phyloP scores from a whole-genome alignment of 805 yeast genomes.

The Yamadazyma paraphyllophila region DNA sequence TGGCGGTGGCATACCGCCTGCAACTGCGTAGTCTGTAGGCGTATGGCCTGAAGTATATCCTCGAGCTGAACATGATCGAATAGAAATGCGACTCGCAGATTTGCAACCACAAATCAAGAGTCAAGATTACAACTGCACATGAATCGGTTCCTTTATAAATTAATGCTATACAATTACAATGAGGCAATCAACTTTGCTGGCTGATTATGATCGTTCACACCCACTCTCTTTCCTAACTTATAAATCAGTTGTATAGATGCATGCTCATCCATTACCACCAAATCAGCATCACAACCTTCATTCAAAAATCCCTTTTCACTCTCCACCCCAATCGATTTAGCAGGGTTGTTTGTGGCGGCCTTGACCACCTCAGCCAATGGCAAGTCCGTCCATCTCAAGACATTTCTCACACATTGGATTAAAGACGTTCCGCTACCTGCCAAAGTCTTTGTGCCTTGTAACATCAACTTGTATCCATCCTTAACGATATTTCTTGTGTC shows the following conservation, averaged over 20 bases:
- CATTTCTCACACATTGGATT: slow-evolving; percentile 49
- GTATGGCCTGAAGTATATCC: too few relatives aligned
- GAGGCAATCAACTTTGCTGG: slow-evolving; percentile 18
- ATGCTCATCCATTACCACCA: slow-evolving; percentile 42
- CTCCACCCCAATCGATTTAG: slow-evolving; percentile 44
- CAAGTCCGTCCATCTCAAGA: slow-evolving; percentile 48
- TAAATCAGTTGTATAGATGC: slow-evolving; percentile 50
- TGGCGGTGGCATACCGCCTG: slow-evolving; percentile 2
- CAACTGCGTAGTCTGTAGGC: too few relatives aligned
- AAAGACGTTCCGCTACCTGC: slow-evolving; percentile 63
- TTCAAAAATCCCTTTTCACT: slow-evolving; percentile 49
- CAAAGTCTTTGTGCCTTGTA: slow-evolving; percentile 55
- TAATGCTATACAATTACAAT: slow-evolving; percentile 9
- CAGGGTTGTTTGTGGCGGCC: slow-evolving; percentile 55
- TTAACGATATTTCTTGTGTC: slow-evolving; percentile 47
- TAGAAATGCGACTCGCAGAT: neutral
- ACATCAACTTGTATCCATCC: slow-evolving; percentile 43
- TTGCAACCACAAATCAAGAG: neutral
- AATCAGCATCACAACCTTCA: slow-evolving; percentile 56
- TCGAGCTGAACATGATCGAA: too few relatives aligned
- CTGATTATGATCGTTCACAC: slow-evolving; percentile 18
- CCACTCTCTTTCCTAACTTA: slow-evolving; percentile 44
- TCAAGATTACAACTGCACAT: neutral
- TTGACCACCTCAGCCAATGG: slow-evolving; percentile 52
- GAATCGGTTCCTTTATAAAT: neutral